Percentiles rank a stretch among this genome's conserved stretches.
Evolutionary conservation across 108 stramenopile genomes (phyloP).

Genomic region (Fragilaria radians): DNA sequence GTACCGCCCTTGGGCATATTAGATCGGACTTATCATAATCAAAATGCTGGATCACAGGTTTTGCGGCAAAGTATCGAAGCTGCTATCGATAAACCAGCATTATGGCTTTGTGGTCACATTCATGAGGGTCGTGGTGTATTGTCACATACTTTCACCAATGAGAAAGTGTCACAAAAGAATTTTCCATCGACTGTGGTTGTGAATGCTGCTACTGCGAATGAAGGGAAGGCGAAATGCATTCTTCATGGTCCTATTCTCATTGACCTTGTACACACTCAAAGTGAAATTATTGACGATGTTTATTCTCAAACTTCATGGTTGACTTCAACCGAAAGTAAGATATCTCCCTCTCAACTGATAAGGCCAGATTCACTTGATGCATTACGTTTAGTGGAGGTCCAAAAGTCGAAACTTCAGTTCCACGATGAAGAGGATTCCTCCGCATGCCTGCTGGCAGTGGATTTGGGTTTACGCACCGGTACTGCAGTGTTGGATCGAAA

Average conservation of each 20-base stretch:
- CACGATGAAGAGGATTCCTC: neutral
- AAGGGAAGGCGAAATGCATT: conserved; percentile 48
- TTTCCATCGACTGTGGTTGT: conserved; percentile 40
- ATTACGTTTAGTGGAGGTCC: neutral
- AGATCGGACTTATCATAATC: conserved; percentile 46
- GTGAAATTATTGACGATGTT: too few relatives aligned
- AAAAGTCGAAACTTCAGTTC: neutral
- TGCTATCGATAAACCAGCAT: conserved; percentile 27
- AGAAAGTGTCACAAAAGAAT: too few relatives aligned
- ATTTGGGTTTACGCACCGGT: conserved; percentile 39
- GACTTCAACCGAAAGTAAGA: too few relatives aligned
- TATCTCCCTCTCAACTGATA: too few relatives aligned
- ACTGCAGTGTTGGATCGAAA: conserved; percentile 18
- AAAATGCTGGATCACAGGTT: conserved; percentile 41
- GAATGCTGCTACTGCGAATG: conserved; percentile 75
- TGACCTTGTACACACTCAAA: conserved; percentile 11
- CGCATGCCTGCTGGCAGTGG: conserved; percentile 27
- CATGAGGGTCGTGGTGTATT: conserved; percentile 58
- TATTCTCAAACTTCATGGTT: too few relatives aligned
- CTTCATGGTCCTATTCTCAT: conserved; percentile 53
- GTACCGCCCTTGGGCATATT: conserved; percentile 54
- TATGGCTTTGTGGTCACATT: conserved; percentile 75
- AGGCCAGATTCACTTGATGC: conserved; percentile 9
- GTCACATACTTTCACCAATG: conserved; percentile 21
- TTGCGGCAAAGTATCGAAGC: conserved; percentile 32